Base-by-base conservation (phyloP, 2,329 filamentous ascomycete species). In the Fusarium sp. region DNA sequence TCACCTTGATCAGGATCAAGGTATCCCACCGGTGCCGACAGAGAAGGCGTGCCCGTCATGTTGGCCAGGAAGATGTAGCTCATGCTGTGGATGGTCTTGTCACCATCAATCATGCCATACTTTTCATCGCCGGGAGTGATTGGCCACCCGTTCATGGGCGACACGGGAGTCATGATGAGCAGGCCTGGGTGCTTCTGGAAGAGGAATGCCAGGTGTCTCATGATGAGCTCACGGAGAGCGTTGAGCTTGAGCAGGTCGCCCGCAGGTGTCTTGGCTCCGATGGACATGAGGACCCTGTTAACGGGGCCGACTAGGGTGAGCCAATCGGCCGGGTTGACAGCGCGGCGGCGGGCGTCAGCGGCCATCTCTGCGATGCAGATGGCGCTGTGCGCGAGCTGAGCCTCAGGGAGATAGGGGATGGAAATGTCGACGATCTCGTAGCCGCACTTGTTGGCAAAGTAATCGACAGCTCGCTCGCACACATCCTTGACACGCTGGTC, bases 31-130 rank as follows among this genome's bases (percentile, higher is more conserved):
- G 95, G 95, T 38, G 91, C 91, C 54, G 87, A 91, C 14, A 97
- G 89, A 1, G 94, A 91, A 1, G 95, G 95, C 58, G 92, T 91
- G 0, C 95, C 95, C 0, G 88, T 90, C 76, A 95, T 92, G 82
- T 98, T 98, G 8, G 95, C 93, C 38, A 97, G 83, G 89, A 93
- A 97, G 18, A 94, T 91, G 82, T 94, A 98, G 81, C 92, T 90
- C 94, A 98, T 97, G 79, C 90, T 94, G 29, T 89, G 86, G n/a
- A 97, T 85, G 18, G 90, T 91, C 70, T 84, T 86, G 80, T 97
- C 95, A 0, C 88, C 92, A 81, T 98, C 93, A 40, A 88, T 92
- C 74, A 94, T 85, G 3, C 95, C 95, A 78, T 95, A 91, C n/a
- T 85, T 85, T 18, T 91, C 85, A 45, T 93, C 91, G 10, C 85